Evolutionary conservation across 2,329 filamentous ascomycete genomes (phyloP), one percentile per base, ranked within the genome.

Genomic region (Fulvia fulva): DNA sequence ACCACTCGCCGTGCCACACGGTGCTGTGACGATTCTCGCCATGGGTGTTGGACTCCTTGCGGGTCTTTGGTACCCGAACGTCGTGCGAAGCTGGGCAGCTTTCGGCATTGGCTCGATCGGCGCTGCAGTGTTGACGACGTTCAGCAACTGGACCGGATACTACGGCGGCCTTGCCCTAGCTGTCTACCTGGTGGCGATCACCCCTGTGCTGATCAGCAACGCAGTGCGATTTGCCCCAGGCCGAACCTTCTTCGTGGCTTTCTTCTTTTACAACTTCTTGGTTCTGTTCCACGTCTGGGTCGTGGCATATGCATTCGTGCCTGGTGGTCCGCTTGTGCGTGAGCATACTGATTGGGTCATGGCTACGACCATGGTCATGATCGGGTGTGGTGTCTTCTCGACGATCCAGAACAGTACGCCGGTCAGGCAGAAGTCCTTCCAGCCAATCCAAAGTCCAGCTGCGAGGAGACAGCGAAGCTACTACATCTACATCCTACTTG

Each of bases 261-360:
- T 96, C 77, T 77, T 97, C 53, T 74, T 96, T 51, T 99, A 97
- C 79, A 96, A 97, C 75, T 82, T 97, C 68, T 78, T 97, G 77
- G 87, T 97, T 4, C 83, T 99, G n/a, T 96, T 96, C 80, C 93
- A 97, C 71, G 91, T 97, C 56, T 99, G 94, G 94, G 89, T 97
- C 34, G 94, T 99, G 11, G 94, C 94, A 1, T 99, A 99, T 69
- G 94, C 94, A 12, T 99, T 99, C 67, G 94, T 99, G 2, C 94
- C 94, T 1, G 94, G 94, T 53, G 94, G 94, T 1, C 91, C 91
- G 2, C 82, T 96, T 0, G 89, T 99, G 45, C 87, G 94, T 46
- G 94, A 99, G 74, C 92, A 87, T 70, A 99, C 92, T 1, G 93
- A 97, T 72, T 97, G 92, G 89, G 83, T 99, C 69, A 96, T 97